phyloP scores from a whole-genome alignment of 2,329 filamentous ascomycete species.

The Penicillium hordei region DNA sequence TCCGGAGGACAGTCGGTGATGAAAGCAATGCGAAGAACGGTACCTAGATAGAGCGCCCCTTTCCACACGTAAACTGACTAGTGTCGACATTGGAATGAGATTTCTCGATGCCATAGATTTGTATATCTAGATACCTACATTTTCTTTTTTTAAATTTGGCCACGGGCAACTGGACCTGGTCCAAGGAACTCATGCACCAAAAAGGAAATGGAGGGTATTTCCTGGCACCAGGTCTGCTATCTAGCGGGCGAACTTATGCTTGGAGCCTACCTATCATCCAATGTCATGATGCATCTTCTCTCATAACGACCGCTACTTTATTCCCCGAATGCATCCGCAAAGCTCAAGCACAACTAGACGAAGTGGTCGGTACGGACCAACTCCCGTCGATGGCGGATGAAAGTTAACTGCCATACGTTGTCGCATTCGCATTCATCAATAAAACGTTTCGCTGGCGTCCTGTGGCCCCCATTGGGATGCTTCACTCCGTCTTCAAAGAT shows the following conservation, averaged over 20 bases:
- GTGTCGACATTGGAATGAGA: too few relatives aligned
- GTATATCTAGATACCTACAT: too few relatives aligned
- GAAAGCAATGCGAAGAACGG: too few relatives aligned
- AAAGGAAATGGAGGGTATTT: neutral
- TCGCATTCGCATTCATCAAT: neutral
- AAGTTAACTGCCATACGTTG: neutral
- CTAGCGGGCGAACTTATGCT: neutral
- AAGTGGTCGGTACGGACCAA: too few relatives aligned
- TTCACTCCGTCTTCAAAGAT: neutral
- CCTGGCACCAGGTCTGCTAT: neutral
- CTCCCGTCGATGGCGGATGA: neutral
- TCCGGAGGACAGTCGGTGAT: too few relatives aligned
- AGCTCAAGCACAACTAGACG: neutral
- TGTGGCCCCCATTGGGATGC: neutral
- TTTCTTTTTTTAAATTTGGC: too few relatives aligned
- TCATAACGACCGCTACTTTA: neutral
- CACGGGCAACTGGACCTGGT: too few relatives aligned
- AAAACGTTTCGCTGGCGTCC: neutral
- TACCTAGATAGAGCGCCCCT: too few relatives aligned
- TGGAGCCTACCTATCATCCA: neutral
- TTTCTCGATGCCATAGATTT: too few relatives aligned
- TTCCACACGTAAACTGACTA: too few relatives aligned
- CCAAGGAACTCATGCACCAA: too few relatives aligned
- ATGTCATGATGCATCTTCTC: neutral
- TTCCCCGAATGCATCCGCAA: neutral